Base-by-base conservation (phyloP, 306 rosid species). In the Cajanus cajan region DNA sequence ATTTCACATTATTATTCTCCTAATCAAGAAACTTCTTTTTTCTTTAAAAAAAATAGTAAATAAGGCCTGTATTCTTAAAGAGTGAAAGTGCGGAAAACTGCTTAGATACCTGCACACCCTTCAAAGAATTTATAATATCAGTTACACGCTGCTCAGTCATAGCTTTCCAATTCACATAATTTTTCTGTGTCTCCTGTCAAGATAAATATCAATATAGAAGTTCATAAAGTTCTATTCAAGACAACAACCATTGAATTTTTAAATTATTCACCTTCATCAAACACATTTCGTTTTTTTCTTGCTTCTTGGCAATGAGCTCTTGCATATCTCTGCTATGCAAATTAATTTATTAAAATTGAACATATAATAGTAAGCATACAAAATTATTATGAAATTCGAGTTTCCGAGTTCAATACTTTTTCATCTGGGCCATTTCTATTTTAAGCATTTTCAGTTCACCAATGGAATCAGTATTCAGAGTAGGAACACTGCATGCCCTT, bases 71-170 rank as follows among this genome's bases (percentile, higher is more conserved):
- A n/a, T n/a, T n/a, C 81, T 43, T 57, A 40, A 40, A 61, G 21
- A 31, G 14, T 8, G 34, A 37, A 73, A 43, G 16, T 31, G 7
- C 14, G 55, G 76, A 31, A 39, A 68, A 58, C 19, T 67, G 43
- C 19, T 64, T 19, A 69, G 39, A 54, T 83, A 90, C 90, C 91
- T 90, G 90, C 84, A 90, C 73, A 70, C 89, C 84, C 88, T 85
- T 84, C 90, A 88, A 72, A 70, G 88, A 87, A 80, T 82, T 77
- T 58, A 77, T 18, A 18, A 87, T 86, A 68, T 78, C 86, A 47
- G 83, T 73, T 59, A 87, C 57, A 81, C 83, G 84, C 41, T 33
- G 73, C 54, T 89, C 90, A 51, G 86, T 80, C 73, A 71, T 82
- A 80, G 89, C 80, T 84, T 82, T 86, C 87, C 86, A 86, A 62